These are phyloP conservation scores for Colletotrichum sp. DNA, from an alignment of 2,329 filamentous ascomycete species.

Conservation along the genomic window DNA sequence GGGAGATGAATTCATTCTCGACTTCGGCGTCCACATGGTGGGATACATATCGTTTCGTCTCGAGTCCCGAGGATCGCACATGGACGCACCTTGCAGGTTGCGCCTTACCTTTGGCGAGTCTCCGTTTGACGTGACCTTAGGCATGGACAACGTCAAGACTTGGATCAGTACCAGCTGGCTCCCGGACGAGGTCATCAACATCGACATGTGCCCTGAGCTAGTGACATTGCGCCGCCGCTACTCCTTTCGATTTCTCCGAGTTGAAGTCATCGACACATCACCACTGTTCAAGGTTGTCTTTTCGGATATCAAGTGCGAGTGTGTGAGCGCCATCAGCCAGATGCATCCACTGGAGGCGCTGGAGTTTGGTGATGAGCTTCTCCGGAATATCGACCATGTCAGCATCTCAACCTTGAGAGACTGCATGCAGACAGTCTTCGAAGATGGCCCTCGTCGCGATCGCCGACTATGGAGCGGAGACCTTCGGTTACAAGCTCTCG, in stretches of 20 bases:
- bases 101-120: constrained; percentile 40
- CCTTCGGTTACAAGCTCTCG: constrained; percentile 37
- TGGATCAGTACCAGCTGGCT: constrained; percentile 43
- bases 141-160: constrained; percentile 35
- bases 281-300: constrained; percentile 36
- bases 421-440: constrained; percentile 44
- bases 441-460: constrained; percentile 41
- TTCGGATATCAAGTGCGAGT: constrained; percentile 28
- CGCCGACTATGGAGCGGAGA: constrained; percentile 41
- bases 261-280: constrained; percentile 38
- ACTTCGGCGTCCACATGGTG: constrained; percentile 37
- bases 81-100: constrained; percentile 38
- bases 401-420: constrained; percentile 37
- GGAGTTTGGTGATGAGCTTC: constrained; percentile 22
- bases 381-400: constrained; percentile 32
- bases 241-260: constrained; percentile 36
- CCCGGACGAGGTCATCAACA: constrained; percentile 38
- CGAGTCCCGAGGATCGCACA: constrained; percentile 30
- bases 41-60: constrained; percentile 34
- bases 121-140: constrained; percentile 38
- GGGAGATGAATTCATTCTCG: constrained; percentile 32
- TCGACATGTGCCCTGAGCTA: constrained; percentile 34
- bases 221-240: constrained; percentile 34
- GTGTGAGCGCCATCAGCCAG: constrained; percentile 31
- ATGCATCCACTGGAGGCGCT: constrained; percentile 18